These are phyloP conservation scores for Botrytis medusae DNA, from an alignment of 2,329 filamentous ascomycete genomes.

Conservation along the genomic window DNA sequence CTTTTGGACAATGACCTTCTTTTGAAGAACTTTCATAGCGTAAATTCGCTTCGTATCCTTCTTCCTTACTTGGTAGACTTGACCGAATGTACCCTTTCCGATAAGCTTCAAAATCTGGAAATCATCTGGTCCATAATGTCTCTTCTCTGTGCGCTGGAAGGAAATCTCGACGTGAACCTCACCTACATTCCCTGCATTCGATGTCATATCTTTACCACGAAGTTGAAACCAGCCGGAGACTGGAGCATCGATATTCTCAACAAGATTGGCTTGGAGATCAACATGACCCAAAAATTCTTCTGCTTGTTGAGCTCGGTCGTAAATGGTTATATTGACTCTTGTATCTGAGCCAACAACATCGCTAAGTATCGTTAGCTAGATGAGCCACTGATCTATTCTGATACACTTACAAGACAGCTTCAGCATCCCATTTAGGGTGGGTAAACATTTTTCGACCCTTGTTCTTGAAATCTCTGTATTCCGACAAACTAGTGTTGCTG, in stretches of 20 bases:
- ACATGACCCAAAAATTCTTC: constrained; percentile 93
- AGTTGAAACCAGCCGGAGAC: constrained; percentile 85
- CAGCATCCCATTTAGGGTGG: constrained; percentile 92
- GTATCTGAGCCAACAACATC: constrained; percentile 92
- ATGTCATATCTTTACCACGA: constrained; percentile 59
- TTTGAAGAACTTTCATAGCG: constrained; percentile 98
- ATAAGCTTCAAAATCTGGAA: constrained; percentile 96
- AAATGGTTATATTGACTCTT: constrained; percentile 88
- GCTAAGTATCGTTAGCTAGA: constrained; percentile 48
- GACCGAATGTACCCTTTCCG: constrained; percentile 96
- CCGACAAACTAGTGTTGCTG: constrained; percentile 83
- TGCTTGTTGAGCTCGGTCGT: constrained; percentile 75
- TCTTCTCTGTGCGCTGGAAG: constrained; percentile 86
- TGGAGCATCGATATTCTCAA: constrained; percentile 64
- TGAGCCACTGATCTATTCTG: constrained; percentile 21
- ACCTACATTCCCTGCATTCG: constrained; percentile 70
- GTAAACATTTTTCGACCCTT: constrained; percentile 66
- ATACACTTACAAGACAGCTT: constrained; percentile 81
- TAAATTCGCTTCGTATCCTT: constrained; percentile 95
- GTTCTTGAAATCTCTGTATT: constrained; percentile 56
- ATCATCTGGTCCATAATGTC: constrained; percentile 89
- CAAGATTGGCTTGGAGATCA: constrained; percentile 70
- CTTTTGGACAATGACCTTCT: constrained; percentile 99
- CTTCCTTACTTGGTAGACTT: constrained; percentile 98
- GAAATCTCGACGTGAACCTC: constrained; percentile 85